Conservation (phyloP, 306 rosid genomes). For the Acmispon strigosus region DNA sequence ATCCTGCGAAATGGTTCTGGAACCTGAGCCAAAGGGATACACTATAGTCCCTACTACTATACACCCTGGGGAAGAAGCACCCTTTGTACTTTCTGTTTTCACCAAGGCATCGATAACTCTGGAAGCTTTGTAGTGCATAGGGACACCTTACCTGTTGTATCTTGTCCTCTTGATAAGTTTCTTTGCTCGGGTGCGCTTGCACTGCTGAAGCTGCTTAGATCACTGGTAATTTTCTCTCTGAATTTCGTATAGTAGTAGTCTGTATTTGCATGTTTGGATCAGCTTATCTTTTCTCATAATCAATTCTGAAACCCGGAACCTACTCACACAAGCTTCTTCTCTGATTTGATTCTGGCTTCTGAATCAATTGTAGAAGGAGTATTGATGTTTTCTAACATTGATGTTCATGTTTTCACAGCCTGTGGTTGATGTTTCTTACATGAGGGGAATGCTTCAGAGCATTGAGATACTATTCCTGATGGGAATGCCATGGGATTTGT, state of each 20-base stretch:
- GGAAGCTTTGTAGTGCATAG: slow-evolving; percentile 65
- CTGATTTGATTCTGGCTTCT: no score
- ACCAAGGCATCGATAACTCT: slow-evolving; percentile 89
- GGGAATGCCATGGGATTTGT: slow-evolving; percentile 10
- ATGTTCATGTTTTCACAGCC: slow-evolving; percentile 16
- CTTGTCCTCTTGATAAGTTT: slow-evolving; percentile 25
- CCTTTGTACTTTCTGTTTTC: slow-evolving; percentile 96
- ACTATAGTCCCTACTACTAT: slow-evolving; percentile 97
- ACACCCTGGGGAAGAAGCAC: slow-evolving; percentile 99
- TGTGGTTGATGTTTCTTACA: slow-evolving; percentile 15
- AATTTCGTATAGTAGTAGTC: not conserved
- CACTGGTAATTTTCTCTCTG: slow-evolving; percentile 32
- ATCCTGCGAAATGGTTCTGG: slow-evolving; percentile 98
- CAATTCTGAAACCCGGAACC: no score
- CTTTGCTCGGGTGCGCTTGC: slow-evolving; percentile 36
- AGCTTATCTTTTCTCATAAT: no score
- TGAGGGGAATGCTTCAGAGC: slow-evolving; percentile 19
- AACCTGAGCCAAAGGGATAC: slow-evolving; percentile 98
- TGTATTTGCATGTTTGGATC: not conserved
- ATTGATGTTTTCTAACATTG: not conserved
- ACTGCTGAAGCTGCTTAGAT: slow-evolving; percentile 21
- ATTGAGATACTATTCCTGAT: slow-evolving; percentile 8
- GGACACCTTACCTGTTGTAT: slow-evolving; percentile 24
- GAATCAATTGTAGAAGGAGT: no score
- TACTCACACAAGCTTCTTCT: no score